phyloP scores from a whole-genome alignment of 2,329 filamentous ascomycete species.

The Alternaria atra region DNA sequence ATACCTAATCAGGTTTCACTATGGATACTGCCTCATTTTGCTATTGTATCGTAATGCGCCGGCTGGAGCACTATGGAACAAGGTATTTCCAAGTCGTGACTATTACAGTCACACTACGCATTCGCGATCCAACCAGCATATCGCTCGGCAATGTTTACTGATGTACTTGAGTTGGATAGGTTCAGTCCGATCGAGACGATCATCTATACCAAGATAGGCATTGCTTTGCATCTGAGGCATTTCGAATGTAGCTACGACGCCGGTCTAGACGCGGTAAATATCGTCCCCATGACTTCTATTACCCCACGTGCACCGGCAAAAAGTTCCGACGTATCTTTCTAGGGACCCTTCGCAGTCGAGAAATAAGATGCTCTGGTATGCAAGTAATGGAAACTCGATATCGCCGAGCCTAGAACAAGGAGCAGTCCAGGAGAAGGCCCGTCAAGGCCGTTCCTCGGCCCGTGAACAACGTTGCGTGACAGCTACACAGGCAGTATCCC shows the following conservation, averaged over 20 bases:
- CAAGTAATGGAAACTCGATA: constrained; percentile 7
- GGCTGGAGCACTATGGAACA: neutral
- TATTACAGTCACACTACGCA: constrained; percentile 1
- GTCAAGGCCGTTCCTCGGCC: constrained; percentile 7
- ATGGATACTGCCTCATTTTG: neutral
- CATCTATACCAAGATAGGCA: neutral
- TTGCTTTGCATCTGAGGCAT: neutral
- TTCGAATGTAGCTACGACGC: constrained; percentile 1
- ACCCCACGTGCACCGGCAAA: neutral
- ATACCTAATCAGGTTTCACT: neutral
- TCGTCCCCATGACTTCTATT: neutral
- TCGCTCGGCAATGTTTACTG: neutral
- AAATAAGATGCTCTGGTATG: neutral
- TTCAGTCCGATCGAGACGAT: neutral
- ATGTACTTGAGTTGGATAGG: neutral
- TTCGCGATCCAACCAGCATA: neutral
- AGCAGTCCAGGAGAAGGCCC: constrained; percentile 4
- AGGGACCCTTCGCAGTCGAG: constrained; percentile 2
- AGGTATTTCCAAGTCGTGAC: neutral
- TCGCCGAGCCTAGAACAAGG: constrained; percentile 6
- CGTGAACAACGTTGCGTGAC: constrained; percentile 17
- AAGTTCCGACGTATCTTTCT: neutral
- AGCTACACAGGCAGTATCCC: constrained; percentile 6
- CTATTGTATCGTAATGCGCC: neutral
- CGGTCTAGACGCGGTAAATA: neutral